phyloP scores from a whole-genome alignment of 768 basidiomycete species.

The Podaxis rugospora region DNA sequence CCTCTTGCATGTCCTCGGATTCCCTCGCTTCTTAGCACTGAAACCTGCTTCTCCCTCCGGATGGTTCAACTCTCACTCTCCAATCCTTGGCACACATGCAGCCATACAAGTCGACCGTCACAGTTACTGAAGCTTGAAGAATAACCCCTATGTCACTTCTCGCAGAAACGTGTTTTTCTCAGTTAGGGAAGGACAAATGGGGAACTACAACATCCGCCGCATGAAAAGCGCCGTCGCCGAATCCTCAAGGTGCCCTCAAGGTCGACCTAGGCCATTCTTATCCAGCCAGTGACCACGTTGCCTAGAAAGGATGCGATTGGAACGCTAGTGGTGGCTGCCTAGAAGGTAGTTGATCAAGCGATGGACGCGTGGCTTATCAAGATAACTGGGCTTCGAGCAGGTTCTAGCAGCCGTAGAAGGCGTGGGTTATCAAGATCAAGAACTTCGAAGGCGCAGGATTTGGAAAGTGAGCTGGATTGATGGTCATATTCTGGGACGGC shows the following conservation, averaged over 20 bases:
- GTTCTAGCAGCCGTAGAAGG: slow-evolving; percentile 8
- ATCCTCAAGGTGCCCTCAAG: neutral
- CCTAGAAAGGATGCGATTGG: neutral
- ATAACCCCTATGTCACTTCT: neutral
- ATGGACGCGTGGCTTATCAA: slow-evolving; percentile 4
- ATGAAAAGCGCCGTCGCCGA: no score
- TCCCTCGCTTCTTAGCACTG: neutral
- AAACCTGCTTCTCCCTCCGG: neutral
- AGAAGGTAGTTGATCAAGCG: neutral
- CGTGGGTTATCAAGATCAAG: slow-evolving; percentile 5
- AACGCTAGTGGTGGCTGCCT: no score
- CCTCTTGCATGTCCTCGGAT: neutral
- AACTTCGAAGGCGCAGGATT: neutral
- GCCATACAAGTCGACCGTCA: neutral
- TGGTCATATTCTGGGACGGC: neutral
- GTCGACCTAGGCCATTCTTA: neutral
- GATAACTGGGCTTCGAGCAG: neutral
- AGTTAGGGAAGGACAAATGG: no score
- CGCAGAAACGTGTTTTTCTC: neutral
- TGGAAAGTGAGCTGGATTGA: slow-evolving; percentile 10
- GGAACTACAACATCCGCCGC: no score
- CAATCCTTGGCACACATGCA: neutral
- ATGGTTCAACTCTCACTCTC: neutral
- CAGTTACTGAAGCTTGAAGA: neutral
- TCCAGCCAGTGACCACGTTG: neutral